Conservation (phyloP, 2,329 filamentous ascomycete genomes). For the Cadophora gregata region DNA sequence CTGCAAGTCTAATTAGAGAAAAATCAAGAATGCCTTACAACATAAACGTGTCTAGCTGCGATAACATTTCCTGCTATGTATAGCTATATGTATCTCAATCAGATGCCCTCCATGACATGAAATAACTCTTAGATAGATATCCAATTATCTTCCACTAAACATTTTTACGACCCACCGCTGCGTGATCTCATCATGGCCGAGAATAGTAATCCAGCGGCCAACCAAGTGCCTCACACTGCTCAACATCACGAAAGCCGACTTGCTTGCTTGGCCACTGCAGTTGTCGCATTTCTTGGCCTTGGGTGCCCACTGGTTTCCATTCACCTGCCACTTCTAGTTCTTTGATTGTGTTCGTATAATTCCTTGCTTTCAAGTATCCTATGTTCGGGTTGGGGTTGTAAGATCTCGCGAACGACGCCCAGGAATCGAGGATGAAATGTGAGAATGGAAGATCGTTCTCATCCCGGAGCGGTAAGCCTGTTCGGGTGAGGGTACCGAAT, state of each 20-base stretch:
- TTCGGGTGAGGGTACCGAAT: conserved; percentile 42
- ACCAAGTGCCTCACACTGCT: conserved; percentile 34
- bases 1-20: not conserved
- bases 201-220: conserved; percentile 33
- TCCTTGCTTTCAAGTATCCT: conserved; percentile 36
- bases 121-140: not conserved
- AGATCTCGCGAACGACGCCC: conserved; percentile 40
- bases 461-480: conserved; percentile 41
- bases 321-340: conserved; percentile 33
- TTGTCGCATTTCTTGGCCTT: conserved; percentile 27
- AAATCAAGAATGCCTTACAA: not conserved
- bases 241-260: conserved; percentile 30
- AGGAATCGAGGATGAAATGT: conserved; percentile 39
- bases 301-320: conserved; percentile 33
- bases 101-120: not conserved
- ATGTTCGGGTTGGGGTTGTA: conserved; percentile 36
- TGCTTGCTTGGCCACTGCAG: conserved; percentile 36
- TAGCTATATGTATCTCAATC: not conserved
- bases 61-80: not conserved
- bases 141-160: not conserved
- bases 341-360: conserved; percentile 34
- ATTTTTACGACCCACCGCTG: not conserved
- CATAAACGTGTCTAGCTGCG: not conserved
- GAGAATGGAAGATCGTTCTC: conserved; percentile 41
- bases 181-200: not conserved